Evolutionary conservation across 2,329 filamentous ascomycete species (phyloP).

Genomic region (Bipolaris cookei): DNA sequence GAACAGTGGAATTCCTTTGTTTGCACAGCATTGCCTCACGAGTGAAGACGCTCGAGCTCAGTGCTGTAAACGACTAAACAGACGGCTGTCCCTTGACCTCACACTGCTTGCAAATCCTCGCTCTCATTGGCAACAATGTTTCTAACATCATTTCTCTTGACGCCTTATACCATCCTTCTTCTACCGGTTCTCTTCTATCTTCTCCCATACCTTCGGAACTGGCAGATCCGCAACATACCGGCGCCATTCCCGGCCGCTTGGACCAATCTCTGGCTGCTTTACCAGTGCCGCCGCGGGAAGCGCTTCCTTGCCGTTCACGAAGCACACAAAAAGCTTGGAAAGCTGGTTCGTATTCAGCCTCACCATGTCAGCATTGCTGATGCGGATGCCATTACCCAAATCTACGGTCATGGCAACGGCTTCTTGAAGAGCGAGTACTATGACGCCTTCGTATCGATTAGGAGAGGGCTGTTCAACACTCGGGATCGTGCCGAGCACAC

Average conservation of each 20-base stretch:
- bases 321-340: conserved; percentile 76
- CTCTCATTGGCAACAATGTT: conserved; percentile 33
- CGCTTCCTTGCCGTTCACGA: conserved; percentile 67
- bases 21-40: background rate
- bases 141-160: conserved; percentile 48
- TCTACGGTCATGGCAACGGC: conserved; percentile 71
- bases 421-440: conserved; percentile 75
- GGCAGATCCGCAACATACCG: conserved; percentile 62
- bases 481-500: conserved; percentile 81
- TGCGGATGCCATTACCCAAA: conserved; percentile 72
- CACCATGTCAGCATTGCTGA: conserved; percentile 84
- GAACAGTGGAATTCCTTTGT: background rate
- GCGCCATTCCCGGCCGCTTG: conserved; percentile 70
- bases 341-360: conserved; percentile 82
- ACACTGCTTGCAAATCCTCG: conserved; percentile 1
- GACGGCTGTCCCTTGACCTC: conserved; percentile 1
- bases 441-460: conserved; percentile 88
- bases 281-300: conserved; percentile 65
- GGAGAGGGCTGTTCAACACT: conserved; percentile 87
- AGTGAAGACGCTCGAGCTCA: background rate
- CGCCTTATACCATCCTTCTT: conserved; percentile 57
- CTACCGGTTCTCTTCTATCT: conserved; percentile 62
- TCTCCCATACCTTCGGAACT: conserved; percentile 66
- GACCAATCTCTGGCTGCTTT: conserved; percentile 81
- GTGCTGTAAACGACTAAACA: background rate